These are phyloP conservation scores for California macrophylla DNA, from an alignment of 441 rosid genomes.

Conservation along the genomic window DNA sequence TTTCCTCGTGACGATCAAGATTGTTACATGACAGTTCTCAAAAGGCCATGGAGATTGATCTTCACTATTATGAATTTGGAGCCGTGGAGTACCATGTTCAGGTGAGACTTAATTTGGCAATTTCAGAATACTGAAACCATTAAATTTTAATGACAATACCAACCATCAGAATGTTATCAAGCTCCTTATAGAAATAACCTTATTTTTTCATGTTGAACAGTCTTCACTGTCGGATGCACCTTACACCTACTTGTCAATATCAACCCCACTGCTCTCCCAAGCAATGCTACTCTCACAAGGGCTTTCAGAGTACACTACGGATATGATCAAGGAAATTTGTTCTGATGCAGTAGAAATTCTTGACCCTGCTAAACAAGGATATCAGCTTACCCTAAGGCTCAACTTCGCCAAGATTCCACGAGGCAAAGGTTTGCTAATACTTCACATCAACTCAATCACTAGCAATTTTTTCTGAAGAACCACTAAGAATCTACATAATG, in stretches of 20 bases:
- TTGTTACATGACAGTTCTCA: conserved; percentile 39
- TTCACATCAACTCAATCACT: conserved; percentile 1
- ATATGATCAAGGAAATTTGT: conserved; percentile 40
- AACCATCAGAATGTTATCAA: not conserved
- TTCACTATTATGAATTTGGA: conserved; percentile 69
- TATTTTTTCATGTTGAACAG: conserved; percentile 26
- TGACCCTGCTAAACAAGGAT: conserved; percentile 68
- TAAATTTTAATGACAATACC: not conserved
- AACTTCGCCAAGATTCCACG: conserved; percentile 46
- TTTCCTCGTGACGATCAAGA: not conserved
- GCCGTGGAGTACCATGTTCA: conserved; percentile 66
- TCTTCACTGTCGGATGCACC: conserved; percentile 49
- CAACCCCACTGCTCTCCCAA: conserved; percentile 54
- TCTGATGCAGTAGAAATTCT: conserved; percentile 53
- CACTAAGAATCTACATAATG: not conserved
- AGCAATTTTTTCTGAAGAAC: not conserved
- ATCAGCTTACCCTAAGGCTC: conserved; percentile 61
- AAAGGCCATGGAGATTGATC: conserved; percentile 57
- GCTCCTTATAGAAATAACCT: not conserved
- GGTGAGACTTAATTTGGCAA: conserved; percentile 29
- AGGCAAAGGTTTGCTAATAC: conserved; percentile 46
- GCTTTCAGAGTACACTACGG: conserved; percentile 34
- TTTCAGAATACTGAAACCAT: not conserved
- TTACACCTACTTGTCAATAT: conserved; percentile 45
- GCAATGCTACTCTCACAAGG: conserved; percentile 30